phyloP scores from a whole-genome alignment of 345 rosid genomes.

The Raphanus sativus region DNA sequence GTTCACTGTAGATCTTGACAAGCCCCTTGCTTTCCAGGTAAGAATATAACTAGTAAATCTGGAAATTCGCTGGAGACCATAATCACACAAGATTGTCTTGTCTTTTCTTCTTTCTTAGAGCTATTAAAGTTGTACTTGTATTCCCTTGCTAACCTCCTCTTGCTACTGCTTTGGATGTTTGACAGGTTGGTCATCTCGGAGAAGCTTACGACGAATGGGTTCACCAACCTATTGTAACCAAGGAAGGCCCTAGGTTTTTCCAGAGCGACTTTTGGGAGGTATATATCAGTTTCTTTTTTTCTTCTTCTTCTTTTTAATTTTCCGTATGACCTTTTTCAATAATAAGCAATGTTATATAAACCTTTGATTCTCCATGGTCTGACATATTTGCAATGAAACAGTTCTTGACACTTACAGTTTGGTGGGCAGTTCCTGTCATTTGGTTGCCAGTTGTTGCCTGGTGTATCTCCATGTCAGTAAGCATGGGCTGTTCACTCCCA shows the following conservation, averaged over 20 bases:
- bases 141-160: background rate
- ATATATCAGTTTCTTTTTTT: slow-evolving; percentile 10
- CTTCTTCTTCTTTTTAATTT: background rate
- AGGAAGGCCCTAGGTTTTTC: slow-evolving; percentile 73
- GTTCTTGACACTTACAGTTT: slow-evolving; percentile 70
- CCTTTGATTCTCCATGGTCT: slow-evolving; percentile 8
- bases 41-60: background rate
- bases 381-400: slow-evolving; percentile 39
- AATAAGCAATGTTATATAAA: background rate
- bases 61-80: background rate
- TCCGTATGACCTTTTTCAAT: background rate
- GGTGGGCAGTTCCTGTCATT: slow-evolving; percentile 79
- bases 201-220: slow-evolving; percentile 80
- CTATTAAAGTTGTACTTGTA: background rate
- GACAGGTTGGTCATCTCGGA: slow-evolving; percentile 80
- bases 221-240: slow-evolving; percentile 69
- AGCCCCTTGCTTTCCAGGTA: slow-evolving; percentile 57
- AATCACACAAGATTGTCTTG: background rate
- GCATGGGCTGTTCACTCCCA: slow-evolving; percentile 48
- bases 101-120: background rate
- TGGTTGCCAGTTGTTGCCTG: slow-evolving; percentile 69
- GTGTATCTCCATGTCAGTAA: slow-evolving; percentile 42
- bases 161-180: slow-evolving; percentile 23
- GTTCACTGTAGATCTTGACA: slow-evolving; percentile 51
- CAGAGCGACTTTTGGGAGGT: slow-evolving; percentile 64